Evolutionary conservation across 208 protist genomes (phyloP).

Genomic region (Acanthamoeba lenticulata): DNA sequence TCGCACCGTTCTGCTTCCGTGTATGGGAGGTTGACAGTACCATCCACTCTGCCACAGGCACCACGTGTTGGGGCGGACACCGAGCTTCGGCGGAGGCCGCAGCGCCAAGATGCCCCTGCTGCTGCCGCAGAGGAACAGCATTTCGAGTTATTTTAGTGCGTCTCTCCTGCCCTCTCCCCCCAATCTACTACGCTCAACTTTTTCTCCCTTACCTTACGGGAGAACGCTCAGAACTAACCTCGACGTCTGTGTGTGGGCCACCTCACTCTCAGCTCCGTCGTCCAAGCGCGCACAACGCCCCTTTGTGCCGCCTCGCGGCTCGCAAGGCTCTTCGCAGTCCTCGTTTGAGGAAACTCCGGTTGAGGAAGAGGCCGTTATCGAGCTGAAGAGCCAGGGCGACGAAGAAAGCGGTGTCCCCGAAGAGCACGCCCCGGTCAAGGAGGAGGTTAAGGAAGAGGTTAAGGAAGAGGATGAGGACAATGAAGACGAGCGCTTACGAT

Average conservation of each 20-base stretch:
- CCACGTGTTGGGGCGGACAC: not conserved
- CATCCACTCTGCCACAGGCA: not conserved
- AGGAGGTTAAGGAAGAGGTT: too few species aligned
- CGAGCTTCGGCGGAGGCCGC: not conserved
- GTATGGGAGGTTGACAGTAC: too few species aligned
- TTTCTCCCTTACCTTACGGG: too few species aligned
- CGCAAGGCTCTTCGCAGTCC: not conserved
- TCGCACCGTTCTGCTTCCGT: too few species aligned
- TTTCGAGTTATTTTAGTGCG: constrained; percentile 50
- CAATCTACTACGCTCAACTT: too few species aligned
- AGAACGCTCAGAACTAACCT: too few species aligned
- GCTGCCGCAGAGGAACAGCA: constrained; percentile 20
- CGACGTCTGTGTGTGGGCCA: too few species aligned
- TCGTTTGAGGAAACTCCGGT: not conserved
- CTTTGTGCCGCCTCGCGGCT: not conserved
- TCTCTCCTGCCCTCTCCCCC: too few species aligned
- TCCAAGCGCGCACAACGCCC: not conserved
- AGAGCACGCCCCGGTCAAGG: too few species aligned
- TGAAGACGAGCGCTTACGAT: too few species aligned
- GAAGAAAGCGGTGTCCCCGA: too few species aligned
- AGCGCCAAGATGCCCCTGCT: not conserved
- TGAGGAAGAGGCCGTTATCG: not conserved
- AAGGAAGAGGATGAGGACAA: not conserved
- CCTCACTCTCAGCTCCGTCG: constrained; percentile 7
- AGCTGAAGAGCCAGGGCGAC: not conserved